A percentile compares a stretch with the other conserved stretches of the same genome.
Evolutionary conservation across 2,329 filamentous ascomycete species (phyloP).

Genomic region (Fusarium heterosporum): DNA sequence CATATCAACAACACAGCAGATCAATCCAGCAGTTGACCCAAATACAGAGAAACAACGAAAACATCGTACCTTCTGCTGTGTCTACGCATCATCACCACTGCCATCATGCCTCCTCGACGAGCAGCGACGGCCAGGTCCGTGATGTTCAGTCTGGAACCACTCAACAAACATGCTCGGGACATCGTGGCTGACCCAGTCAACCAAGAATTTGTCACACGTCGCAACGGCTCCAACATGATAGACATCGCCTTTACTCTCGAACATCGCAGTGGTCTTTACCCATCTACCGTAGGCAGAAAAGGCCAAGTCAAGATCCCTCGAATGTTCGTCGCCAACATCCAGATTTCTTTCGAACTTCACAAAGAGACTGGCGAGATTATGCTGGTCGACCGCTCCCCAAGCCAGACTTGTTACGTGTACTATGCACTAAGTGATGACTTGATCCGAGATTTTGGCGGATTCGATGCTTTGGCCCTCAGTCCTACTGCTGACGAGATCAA

Average conservation of each 20-base stretch:
- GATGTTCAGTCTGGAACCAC: background rate
- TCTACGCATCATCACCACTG: background rate
- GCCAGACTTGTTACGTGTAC: background rate
- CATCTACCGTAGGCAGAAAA: background rate
- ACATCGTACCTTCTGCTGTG: too few relatives aligned
- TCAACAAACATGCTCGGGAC: background rate
- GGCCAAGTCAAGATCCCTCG: background rate
- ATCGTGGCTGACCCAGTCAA: background rate
- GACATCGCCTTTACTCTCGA: background rate
- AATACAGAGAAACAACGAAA: too few relatives aligned
- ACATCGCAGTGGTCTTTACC: background rate
- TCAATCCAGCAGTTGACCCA: too few relatives aligned
- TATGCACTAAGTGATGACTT: background rate
- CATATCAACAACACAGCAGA: too few relatives aligned
- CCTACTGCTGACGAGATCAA: background rate
- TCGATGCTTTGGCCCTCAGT: background rate
- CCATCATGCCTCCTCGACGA: background rate
- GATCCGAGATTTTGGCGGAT: background rate
- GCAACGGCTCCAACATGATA: background rate
- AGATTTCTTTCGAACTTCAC: background rate
- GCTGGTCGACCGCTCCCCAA: background rate
- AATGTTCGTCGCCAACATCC: background rate
- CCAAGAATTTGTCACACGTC: too few relatives aligned
- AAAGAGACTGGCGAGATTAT: background rate
- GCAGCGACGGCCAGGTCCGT: background rate